Percentiles rank a stretch among this genome's conserved stretches.
These are phyloP conservation scores for Hymenoscyphus repandus DNA, from an alignment of 2,329 filamentous ascomycete species.

Conservation along the genomic window DNA sequence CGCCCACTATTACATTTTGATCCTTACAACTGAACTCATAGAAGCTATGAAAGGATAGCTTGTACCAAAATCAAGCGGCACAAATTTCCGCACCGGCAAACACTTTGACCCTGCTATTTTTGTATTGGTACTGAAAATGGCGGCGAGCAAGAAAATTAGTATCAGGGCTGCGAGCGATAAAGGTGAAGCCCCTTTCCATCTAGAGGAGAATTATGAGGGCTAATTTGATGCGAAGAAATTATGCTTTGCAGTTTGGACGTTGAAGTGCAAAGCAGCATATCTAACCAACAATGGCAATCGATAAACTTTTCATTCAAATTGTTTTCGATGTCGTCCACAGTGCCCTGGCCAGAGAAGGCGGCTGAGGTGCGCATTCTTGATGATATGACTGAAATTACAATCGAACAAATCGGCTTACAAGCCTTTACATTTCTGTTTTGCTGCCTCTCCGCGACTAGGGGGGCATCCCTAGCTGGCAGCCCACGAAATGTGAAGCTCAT, in stretches of 20 bases:
- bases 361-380: background rate
- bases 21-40: background rate
- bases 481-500: background rate
- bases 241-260: background rate
- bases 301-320: background rate
- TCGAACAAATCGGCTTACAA: background rate
- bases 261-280: background rate
- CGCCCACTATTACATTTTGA: background rate
- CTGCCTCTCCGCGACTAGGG: background rate
- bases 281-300: background rate
- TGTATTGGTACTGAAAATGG: background rate
- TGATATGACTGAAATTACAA: background rate
- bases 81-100: background rate
- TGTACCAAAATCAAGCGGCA: background rate
- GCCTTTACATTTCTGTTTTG: background rate
- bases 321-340: background rate
- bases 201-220: background rate
- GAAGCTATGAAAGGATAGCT: background rate
- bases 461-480: background rate
- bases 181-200: background rate
- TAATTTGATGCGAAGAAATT: background rate
- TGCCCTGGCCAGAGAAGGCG: background rate
- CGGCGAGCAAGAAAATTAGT: background rate
- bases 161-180: background rate
- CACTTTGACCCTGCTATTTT: background rate